A percentile compares a stretch with the other conserved stretches of the same genome.
These are phyloP conservation scores for Rusavskia elegans DNA, from an alignment of 495 filamentous ascomycete genomes.

Conservation along the genomic window DNA sequence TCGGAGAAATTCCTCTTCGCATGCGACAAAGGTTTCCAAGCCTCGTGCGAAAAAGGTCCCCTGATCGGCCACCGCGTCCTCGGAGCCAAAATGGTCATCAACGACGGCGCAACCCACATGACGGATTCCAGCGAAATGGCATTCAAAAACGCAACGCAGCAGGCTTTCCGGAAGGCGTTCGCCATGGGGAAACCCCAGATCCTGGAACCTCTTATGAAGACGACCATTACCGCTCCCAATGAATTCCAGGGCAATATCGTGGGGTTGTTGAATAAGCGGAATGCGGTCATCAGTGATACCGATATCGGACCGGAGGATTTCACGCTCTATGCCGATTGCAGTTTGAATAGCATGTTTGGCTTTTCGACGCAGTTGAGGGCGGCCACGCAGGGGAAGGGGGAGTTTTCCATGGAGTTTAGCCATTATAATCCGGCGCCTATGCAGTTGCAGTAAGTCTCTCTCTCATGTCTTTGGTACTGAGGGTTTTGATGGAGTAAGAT, in stretches of 20 bases:
- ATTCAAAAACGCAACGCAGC: conserved; percentile 93
- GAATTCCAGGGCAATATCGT: conserved; percentile 98
- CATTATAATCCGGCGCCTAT: conserved; percentile 79
- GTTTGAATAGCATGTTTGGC: conserved; percentile 92
- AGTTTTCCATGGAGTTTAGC: conserved; percentile 98
- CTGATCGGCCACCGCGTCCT: conserved; percentile 89
- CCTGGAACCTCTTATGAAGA: conserved; percentile 97
- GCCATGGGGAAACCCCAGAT: conserved; percentile 57
- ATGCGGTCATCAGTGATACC: conserved; percentile 86
- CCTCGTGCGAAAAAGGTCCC: conserved; percentile 74
- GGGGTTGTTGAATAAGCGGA: conserved; percentile 89
- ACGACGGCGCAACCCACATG: conserved; percentile 94
- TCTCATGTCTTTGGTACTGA: too few species aligned
- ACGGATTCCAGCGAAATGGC: conserved; percentile 96
- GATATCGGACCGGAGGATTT: conserved; percentile 94
- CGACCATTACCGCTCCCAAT: conserved; percentile 80
- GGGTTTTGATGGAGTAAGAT: neutral
- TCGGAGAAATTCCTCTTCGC: conserved; percentile 92
- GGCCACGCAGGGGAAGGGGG: conserved; percentile 94
- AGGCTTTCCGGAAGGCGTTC: conserved; percentile 96
- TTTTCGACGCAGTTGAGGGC: conserved; percentile 82
- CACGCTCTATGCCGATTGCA: conserved; percentile 84
- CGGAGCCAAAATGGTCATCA: conserved; percentile 78
- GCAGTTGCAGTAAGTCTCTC: conserved; percentile 65
- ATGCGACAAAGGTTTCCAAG: conserved; percentile 89